Base-by-base conservation (phyloP, 441 rosid genomes). In the Syzygium syzygioides region DNA sequence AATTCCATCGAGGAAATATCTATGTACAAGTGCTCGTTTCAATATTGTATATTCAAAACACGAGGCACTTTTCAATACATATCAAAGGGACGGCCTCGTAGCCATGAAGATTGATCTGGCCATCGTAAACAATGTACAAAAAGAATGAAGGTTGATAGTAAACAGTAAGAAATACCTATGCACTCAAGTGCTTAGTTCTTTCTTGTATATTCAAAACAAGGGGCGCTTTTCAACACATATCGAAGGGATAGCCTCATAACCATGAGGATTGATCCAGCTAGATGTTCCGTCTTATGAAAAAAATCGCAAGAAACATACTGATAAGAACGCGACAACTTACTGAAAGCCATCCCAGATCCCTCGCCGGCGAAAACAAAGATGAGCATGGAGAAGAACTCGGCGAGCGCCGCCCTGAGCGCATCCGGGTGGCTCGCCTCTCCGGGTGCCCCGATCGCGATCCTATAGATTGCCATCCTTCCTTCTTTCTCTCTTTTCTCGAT, bases 351-450 rank as follows among this genome's bases (percentile, higher is more conserved):
- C 45, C 95, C 95, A 0, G 96, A 94, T 30, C 96, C 95, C 93
- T 94, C 92, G 55, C 97, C 97, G 2, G 95, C 97, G 26, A 95
- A 95, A 34, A 95, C 95, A 86, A 95, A 95, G 85, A 95, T 95
- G 62, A 95, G 86, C 93, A 91, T 93, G 1, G 96, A 93, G 90
- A 94, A 92, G 86, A 95, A 94, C 89, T 95, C 95, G 0, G 97
- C 95, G 0, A 93, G 88, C 2, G 95, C 96, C 4, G 95, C 96
- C 89, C 45, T 91, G n/a, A 94, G 71, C 10, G 95, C 95, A 12
- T 92, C 94, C 1, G 97, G 95, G 9, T 89, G 92, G 87, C 92
- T 93, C 9, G 92, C 94, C 89, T 95, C 97, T 13, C 93, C 91
- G 1, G 95, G 89, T 14, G 91, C 13, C 28, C 95, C 97, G 26